phyloP scores from a whole-genome alignment of 192 early-diverging fungal species.

The Coemansia sp. region DNA sequence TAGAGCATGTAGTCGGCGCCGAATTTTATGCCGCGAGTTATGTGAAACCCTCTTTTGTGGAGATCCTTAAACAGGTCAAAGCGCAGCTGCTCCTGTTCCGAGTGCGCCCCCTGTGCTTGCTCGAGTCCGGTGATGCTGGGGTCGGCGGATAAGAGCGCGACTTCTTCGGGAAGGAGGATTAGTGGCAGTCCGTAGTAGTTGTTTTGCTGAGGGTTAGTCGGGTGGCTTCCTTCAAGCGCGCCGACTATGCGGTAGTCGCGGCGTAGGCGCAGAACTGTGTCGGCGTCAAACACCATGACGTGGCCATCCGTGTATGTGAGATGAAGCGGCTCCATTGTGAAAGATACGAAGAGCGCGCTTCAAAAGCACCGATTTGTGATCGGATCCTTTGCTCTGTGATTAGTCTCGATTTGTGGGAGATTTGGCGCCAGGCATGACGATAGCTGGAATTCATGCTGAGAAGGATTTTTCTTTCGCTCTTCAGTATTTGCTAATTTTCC shows the following conservation, averaged over 20 bases:
- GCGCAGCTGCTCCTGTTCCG: constrained; percentile 28
- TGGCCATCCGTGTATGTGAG: constrained; percentile 9
- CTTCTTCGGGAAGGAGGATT: constrained; percentile 70
- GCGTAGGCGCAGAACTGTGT: constrained; percentile 52
- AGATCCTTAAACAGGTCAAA: constrained; percentile 62
- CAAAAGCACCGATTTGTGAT: background rate
- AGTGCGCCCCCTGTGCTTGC: constrained; percentile 46
- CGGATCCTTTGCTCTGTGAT: background rate
- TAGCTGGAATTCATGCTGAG: background rate
- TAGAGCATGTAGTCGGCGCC: constrained; percentile 87
- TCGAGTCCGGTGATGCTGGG: constrained; percentile 13
- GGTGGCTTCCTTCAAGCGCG: constrained; percentile 65
- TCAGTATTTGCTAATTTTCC: background rate
- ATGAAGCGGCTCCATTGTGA: constrained; percentile 2
- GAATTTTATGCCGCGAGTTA: constrained; percentile 77
- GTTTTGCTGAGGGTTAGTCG: constrained; percentile 73
- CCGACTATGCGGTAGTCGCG: constrained; percentile 62
- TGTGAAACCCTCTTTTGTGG: constrained; percentile 61
- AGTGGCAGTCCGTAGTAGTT: constrained; percentile 72
- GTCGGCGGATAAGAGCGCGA: constrained; percentile 51
- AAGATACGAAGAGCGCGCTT: background rate
- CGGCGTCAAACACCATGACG: constrained; percentile 24
- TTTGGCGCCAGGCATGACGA: background rate
- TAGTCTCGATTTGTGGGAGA: constrained; percentile 2
- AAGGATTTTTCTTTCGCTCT: background rate